Conservation (phyloP, 345 rosid genomes). For the Pugionium dolabratum region DNA sequence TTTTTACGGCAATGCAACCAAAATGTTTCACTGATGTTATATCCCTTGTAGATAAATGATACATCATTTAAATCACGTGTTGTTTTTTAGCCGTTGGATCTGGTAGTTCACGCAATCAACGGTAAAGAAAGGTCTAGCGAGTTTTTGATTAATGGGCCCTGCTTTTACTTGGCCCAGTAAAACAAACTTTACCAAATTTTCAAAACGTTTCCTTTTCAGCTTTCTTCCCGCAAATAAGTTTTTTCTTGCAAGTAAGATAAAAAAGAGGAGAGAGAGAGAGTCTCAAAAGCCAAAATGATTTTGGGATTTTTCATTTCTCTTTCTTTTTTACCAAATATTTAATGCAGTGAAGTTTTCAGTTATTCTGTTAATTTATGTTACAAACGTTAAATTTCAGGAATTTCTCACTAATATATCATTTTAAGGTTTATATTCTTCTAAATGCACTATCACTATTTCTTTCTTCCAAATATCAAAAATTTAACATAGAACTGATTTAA, state of each 20-base stretch:
- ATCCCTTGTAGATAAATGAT: background rate
- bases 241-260: conserved; percentile 22
- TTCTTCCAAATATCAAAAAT: too few species aligned
- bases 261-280: background rate
- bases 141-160: conserved; percentile 19
- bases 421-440: too few species aligned
- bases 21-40: background rate
- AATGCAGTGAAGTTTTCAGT: background rate
- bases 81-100: conserved; percentile 38
- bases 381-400: too few species aligned
- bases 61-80: conserved; percentile 29
- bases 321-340: background rate
- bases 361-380: background rate
- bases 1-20: background rate
- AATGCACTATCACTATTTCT: too few species aligned
- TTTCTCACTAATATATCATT: too few species aligned
- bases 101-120: conserved; percentile 35
- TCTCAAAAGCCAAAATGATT: background rate
- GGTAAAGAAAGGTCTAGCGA: background rate
- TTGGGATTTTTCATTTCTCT: background rate
- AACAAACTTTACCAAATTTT: background rate
- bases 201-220: conserved; percentile 2
- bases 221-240: conserved; percentile 23
- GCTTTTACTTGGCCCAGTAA: conserved; percentile 37
- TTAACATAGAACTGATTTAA: too few species aligned